Conservation (phyloP, 441 rosid species). For the Adansonia rubrostipa region DNA sequence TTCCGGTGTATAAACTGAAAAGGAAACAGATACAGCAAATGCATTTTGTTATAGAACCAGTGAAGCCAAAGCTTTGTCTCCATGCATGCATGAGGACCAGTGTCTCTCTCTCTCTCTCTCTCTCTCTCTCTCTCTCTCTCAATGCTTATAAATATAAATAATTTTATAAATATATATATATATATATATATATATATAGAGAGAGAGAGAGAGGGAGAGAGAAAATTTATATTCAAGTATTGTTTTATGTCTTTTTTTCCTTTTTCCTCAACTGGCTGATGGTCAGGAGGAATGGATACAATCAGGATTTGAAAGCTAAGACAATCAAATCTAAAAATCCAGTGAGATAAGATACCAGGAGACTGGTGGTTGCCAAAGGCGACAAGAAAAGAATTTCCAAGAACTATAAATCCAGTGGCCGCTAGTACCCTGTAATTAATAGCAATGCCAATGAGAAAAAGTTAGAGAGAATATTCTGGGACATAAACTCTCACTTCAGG, state of each 20-base stretch:
- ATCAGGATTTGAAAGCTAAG: neutral
- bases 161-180: neutral
- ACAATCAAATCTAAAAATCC: slow-evolving; percentile 11
- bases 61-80: slow-evolving; percentile 12
- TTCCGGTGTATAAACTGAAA: slow-evolving; percentile 91
- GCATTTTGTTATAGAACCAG: slow-evolving; percentile 10
- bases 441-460: slow-evolving; percentile 30
- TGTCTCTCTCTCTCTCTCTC: neutral
- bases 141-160: neutral
- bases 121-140: slow-evolving; percentile 1
- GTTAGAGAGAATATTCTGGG: slow-evolving; percentile 5
- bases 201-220: slow-evolving; percentile 11
- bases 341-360: slow-evolving; percentile 66
- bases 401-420: slow-evolving; percentile 93
- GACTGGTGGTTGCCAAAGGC: slow-evolving; percentile 98
- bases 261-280: slow-evolving; percentile 5
- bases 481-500: slow-evolving; percentile 33
- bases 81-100: slow-evolving; percentile 13
- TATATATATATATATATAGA: neutral
- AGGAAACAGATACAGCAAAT: neutral
- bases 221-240: neutral
- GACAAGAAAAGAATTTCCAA: slow-evolving; percentile 92
- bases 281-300: slow-evolving; percentile 19
- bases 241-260: neutral
- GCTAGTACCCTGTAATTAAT: slow-evolving; percentile 67